phyloP scores from a whole-genome alignment of 1,284 basidiomycete species.

The Jaminaea rosea region DNA sequence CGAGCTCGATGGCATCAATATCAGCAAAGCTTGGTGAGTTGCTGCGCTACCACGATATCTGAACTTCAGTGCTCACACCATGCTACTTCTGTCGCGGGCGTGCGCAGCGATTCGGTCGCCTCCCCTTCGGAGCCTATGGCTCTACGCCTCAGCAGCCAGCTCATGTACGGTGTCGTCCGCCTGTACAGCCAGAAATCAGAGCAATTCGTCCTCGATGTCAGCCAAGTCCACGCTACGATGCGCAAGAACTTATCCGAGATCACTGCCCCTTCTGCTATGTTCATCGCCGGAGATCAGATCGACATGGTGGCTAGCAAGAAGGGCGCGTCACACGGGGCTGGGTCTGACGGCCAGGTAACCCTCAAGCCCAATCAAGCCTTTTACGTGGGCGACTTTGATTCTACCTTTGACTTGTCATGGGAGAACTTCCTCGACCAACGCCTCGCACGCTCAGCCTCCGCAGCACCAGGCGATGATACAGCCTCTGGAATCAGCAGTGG shows the following conservation, averaged over 20 bases:
- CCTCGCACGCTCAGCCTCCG: no score
- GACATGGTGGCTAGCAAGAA: conserved; percentile 13
- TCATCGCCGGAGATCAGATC: conserved; percentile 3
- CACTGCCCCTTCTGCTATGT: not conserved
- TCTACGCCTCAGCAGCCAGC: conserved; percentile 25
- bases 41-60: not conserved
- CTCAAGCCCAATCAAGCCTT: conserved; percentile 13
- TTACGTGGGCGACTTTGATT: conserved; percentile 21
- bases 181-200: conserved; percentile 22
- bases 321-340: not conserved
- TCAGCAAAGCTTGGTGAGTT: conserved; percentile 16
- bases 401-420: conserved; percentile 8
- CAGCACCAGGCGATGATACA: no score
- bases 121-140: conserved; percentile 26
- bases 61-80: not conserved
- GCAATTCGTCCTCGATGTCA: conserved; percentile 10
- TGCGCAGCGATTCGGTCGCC: conserved; percentile 8
- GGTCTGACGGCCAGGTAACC: conserved; percentile 9
- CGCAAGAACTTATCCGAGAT: conserved; percentile 8
- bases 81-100: not conserved
- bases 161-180: conserved; percentile 30
- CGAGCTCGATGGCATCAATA: conserved; percentile 21
- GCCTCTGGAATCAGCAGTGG: no score
- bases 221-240: conserved; percentile 12
- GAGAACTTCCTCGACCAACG: not conserved